Percentiles rank a stretch among this genome's conserved stretches.
Evolutionary conservation across 345 rosid species (phyloP).

Genomic region (Euphorbia lathyris): DNA sequence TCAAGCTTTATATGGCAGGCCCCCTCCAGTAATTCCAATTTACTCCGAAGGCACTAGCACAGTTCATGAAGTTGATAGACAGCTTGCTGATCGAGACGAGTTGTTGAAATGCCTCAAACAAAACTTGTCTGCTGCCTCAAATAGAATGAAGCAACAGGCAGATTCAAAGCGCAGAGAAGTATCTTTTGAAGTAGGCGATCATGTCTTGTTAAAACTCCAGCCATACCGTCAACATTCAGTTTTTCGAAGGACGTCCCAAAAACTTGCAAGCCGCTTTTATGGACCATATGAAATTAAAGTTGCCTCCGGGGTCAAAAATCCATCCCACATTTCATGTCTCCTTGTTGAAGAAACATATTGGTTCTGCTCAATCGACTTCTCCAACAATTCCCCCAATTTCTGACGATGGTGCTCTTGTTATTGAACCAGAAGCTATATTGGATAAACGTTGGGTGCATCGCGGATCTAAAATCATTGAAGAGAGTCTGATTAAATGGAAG

Average conservation of each 20-base stretch:
- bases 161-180: neutral
- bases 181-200: neutral
- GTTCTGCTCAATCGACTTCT: too few relatives aligned
- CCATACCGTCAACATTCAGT: neutral
- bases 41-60: neutral
- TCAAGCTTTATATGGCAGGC: neutral
- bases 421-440: too few relatives aligned
- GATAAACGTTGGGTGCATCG: too few relatives aligned
- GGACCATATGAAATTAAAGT: neutral
- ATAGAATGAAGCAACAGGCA: neutral
- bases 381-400: too few relatives aligned
- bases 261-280: neutral
- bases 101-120: neutral
- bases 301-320: too few relatives aligned
- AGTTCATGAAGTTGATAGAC: neutral
- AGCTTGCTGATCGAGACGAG: neutral
- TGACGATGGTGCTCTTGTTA: too few relatives aligned
- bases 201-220: neutral
- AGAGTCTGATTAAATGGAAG: too few relatives aligned
- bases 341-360: neutral
- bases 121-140: neutral
- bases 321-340: too few relatives aligned
- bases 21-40: neutral
- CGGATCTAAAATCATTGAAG: too few relatives aligned
- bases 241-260: neutral